Base-by-base conservation (phyloP, 805 yeast species). In the Ogataea ramenticola region DNA sequence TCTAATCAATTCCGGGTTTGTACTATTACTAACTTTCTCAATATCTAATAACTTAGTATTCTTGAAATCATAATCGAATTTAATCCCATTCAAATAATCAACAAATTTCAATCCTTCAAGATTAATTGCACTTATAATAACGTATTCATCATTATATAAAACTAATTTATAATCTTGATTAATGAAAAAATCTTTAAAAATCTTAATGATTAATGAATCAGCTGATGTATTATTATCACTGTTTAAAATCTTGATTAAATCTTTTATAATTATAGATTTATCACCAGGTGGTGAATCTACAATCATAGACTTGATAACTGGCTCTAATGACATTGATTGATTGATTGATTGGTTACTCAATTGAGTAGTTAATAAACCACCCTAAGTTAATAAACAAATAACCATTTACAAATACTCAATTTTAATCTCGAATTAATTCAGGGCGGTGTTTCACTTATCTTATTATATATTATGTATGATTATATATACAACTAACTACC, bases 231-330 rank as follows among this genome's bases (percentile, higher is more conserved):
- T 6, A 12, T 15, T 7, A 15, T n/a, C n/a, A 39, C 56, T 54
- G 24, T 54, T 47, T 38, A 64, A 43, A 14, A 64, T 52, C 1
- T 52, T 29, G 35, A 55, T 54, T 27, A 67, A 52, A 43, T 63
- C 64, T 10, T 51, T 49, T 49, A 60, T 49, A 22, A 58, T 43
- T 9, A 43, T 40, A 43, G 67, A 49, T 36, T 71, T 70, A 56
- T 73, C 77, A 17, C 83, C 83, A 7, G 81, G 77, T 19, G 83
- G 82, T 3, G 81, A 72, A 43, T 77, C 82, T 27, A 58, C 52
- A 32, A 78, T 57, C 50, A 68, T 61, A 8, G 63, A 54, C 16
- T 55, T 49, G 15, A 65, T 53, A 27, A 65, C 57, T 8, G 53
- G 16, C 41, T 62, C 61, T 24, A 61, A 45, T 17, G 61, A 48